These are phyloP conservation scores for Rubia yunnanensis DNA, from an alignment of 257 asterid genomes.

Conservation along the genomic window DNA sequence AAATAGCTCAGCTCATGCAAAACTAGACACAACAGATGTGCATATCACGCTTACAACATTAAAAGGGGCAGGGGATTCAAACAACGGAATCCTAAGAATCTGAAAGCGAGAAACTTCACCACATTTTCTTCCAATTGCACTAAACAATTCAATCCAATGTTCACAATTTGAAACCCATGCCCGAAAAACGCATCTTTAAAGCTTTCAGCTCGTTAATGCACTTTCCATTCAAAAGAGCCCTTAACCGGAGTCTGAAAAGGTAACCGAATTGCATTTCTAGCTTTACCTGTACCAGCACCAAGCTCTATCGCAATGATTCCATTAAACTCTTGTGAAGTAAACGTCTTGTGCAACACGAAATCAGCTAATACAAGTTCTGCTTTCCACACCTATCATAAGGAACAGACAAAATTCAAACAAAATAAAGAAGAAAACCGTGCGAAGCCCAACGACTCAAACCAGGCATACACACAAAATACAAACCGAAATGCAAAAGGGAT, in stretches of 20 bases:
- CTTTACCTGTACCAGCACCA: constrained; percentile 91
- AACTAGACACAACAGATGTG: neutral
- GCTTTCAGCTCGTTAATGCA: neutral
- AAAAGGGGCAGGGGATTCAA: constrained; percentile 1
- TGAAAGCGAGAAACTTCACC: neutral
- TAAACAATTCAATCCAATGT: neutral
- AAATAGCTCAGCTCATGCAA: neutral
- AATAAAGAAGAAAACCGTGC: constrained; percentile 4
- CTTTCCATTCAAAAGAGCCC: neutral
- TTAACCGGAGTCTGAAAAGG: constrained; percentile 5
- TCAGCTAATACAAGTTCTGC: constrained; percentile 88
- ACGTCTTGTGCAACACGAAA: constrained; percentile 66
- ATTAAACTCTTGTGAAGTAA: constrained; percentile 44
- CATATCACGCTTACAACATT: neutral
- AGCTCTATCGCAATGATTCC: constrained; percentile 72
- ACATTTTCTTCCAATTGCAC: neutral
- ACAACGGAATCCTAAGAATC: neutral
- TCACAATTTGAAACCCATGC: neutral
- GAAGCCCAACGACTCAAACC: neutral
- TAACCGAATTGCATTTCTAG: neutral
- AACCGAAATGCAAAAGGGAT: too few species aligned
- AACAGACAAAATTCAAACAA: neutral
- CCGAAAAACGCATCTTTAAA: neutral
- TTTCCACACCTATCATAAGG: constrained; percentile 74
- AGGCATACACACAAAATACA: neutral